A percentile compares a stretch with the other conserved stretches of the same genome.
phyloP scores from a whole-genome alignment of 441 rosid genomes.

The Sinapis alba region DNA sequence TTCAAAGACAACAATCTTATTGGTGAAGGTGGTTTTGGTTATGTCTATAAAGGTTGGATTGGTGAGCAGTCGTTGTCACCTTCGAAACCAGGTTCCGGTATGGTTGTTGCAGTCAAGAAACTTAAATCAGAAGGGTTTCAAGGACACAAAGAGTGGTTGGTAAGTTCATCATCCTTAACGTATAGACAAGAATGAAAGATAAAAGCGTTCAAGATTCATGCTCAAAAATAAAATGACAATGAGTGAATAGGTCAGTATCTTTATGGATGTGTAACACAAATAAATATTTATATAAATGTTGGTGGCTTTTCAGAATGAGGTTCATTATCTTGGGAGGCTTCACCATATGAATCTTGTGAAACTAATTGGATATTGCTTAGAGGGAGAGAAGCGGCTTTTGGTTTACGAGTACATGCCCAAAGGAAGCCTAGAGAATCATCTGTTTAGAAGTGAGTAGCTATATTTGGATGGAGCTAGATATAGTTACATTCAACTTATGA shows the following conservation, averaged over 20 bases:
- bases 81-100: constrained; percentile 62
- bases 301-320: constrained; percentile 55
- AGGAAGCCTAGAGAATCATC: constrained; percentile 73
- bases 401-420: constrained; percentile 72
- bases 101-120: constrained; percentile 69
- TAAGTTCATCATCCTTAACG: constrained; percentile 21
- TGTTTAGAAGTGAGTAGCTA: constrained; percentile 59
- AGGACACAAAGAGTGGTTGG: constrained; percentile 85
- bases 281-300: neutral
- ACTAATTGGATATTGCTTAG: constrained; percentile 64
- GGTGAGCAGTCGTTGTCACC: constrained; percentile 54
- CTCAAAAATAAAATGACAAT: neutral
- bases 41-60: constrained; percentile 70
- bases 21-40: constrained; percentile 77
- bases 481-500: neutral
- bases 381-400: constrained; percentile 60
- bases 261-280: neutral
- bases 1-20: constrained; percentile 59
- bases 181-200: neutral
- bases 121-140: constrained; percentile 71
- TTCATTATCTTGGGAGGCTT: constrained; percentile 70
- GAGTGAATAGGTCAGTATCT: neutral
- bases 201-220: neutral
- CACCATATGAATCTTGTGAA: constrained; percentile 69
- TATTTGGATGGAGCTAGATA: neutral